These are phyloP conservation scores for Blastocystis sp. DNA, from an alignment of 352 stramenopile genomes.

Conservation along the genomic window DNA sequence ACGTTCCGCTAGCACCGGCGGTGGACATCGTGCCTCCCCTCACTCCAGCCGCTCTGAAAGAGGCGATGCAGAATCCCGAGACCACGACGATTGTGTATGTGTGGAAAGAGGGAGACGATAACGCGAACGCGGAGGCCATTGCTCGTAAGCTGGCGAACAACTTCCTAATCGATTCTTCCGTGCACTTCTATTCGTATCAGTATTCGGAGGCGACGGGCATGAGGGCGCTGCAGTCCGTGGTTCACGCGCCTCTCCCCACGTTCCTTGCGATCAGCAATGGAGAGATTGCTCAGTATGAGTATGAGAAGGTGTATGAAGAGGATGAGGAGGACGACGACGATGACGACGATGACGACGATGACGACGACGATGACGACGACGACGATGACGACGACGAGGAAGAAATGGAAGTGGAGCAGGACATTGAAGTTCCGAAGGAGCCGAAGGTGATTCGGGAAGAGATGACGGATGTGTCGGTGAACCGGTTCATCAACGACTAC, in stretches of 20 bases:
- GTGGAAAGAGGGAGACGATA: slow-evolving; percentile 4
- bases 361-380: slow-evolving; percentile 17
- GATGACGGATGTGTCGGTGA: neutral
- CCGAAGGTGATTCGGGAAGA: neutral
- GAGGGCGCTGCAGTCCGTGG: neutral
- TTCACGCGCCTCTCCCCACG: neutral
- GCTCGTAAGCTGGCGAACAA: neutral
- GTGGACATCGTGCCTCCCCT: slow-evolving; percentile 31
- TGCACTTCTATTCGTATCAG: slow-evolving; percentile 6
- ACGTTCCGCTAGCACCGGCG: neutral
- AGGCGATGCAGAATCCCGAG: neutral
- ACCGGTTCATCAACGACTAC: slow-evolving; percentile 20
- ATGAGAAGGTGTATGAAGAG: neutral
- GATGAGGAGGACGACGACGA: neutral
- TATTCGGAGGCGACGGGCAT: neutral
- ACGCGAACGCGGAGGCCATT: neutral
- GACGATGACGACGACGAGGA: slow-evolving; percentile 6
- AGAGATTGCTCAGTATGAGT: slow-evolving; percentile 22
- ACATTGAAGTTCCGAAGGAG: neutral
- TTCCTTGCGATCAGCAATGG: slow-evolving; percentile 1
- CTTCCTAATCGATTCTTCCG: slow-evolving; percentile 23
- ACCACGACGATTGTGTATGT: slow-evolving; percentile 1
- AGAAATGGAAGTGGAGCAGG: slow-evolving; percentile 13
- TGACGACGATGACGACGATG: neutral
- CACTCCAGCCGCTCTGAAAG: neutral